Percentiles rank a stretch among this genome's conserved stretches.
Evolutionary conservation across 371 early-diverging fungal species (phyloP).

Genomic region (Rhizopus sp.): DNA sequence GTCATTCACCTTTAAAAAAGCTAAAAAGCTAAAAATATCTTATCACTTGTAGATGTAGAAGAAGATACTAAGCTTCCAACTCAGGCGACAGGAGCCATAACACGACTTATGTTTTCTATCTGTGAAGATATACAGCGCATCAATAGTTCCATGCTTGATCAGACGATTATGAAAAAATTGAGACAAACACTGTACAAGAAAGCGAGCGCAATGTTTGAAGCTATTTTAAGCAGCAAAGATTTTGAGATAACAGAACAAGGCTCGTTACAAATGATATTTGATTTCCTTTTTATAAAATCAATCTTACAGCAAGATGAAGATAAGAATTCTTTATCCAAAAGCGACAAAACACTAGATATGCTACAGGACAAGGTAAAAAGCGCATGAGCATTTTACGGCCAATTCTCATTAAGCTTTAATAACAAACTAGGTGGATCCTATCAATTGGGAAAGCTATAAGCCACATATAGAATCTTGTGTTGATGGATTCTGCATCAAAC

Average conservation of each 20-base stretch:
- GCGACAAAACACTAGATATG: slow-evolving; percentile 20
- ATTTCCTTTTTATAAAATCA: slow-evolving; percentile 44
- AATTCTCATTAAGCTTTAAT: background rate
- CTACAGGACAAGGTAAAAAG: slow-evolving; percentile 13
- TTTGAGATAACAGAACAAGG: slow-evolving; percentile 46
- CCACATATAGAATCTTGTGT: slow-evolving; percentile 45
- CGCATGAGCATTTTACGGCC: background rate
- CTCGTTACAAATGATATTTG: slow-evolving; percentile 56
- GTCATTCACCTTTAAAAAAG: background rate
- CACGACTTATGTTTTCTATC: slow-evolving; percentile 37
- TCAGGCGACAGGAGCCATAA: slow-evolving; percentile 47
- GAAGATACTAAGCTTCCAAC: slow-evolving; percentile 44
- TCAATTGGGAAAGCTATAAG: slow-evolving; percentile 56
- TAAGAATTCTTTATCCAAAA: slow-evolving; percentile 4
- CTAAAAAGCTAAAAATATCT: background rate
- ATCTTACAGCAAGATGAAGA: slow-evolving; percentile 28
- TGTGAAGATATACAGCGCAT: slow-evolving; percentile 56
- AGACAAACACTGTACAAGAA: slow-evolving; percentile 8
- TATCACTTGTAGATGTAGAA: slow-evolving; percentile 16
- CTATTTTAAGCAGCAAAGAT: background rate
- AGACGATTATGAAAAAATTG: slow-evolving; percentile 10
- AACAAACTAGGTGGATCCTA: slow-evolving; percentile 56
- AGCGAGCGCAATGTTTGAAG: slow-evolving; percentile 5
- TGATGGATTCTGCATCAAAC: slow-evolving; percentile 51
- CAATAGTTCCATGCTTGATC: slow-evolving; percentile 38